Evolutionary conservation across 129 eudicot species (phyloP).

Genomic region (Chrysanthemum makinoi): DNA sequence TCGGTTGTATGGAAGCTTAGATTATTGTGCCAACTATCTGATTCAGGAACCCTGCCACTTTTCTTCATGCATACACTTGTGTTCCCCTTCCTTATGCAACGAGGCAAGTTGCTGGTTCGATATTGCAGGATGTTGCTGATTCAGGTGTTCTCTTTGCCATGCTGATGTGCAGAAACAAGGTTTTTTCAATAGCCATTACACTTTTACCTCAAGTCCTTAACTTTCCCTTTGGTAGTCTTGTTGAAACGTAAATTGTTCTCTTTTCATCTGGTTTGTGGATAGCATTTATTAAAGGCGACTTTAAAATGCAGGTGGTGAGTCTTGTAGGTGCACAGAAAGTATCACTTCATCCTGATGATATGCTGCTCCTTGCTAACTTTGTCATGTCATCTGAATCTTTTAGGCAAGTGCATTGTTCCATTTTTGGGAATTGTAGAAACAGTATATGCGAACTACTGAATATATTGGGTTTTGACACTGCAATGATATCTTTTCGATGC

Average conservation of each 20-base stretch:
- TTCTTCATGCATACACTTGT: conserved; percentile 95
- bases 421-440: not conserved
- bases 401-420: conserved; percentile 46
- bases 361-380: conserved; percentile 86
- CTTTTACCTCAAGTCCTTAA: not conserved
- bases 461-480: conserved; percentile 13
- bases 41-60: conserved; percentile 93
- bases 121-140: conserved; percentile 93
- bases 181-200: conserved; percentile 14
- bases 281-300: not conserved
- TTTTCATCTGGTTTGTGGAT: not conserved
- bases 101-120: conserved; percentile 91
- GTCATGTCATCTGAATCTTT: conserved; percentile 96
- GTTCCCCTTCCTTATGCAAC: conserved; percentile 88
- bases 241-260: not conserved
- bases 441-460: not conserved
- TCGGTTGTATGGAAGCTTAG: not conserved
- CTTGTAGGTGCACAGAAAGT: conserved; percentile 94
- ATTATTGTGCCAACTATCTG: conserved; percentile 10
- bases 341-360: conserved; percentile 94
- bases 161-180: conserved; percentile 96
- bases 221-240: not conserved
- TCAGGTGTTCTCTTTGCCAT: conserved; percentile 94
- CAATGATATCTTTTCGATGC: conserved; percentile 34
- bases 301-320: conserved; percentile 79